Percentiles rank a stretch among this genome's conserved stretches.
Evolutionary conservation across 2,329 filamentous ascomycete species (phyloP).

Genomic region (Trichoderma sp.): DNA sequence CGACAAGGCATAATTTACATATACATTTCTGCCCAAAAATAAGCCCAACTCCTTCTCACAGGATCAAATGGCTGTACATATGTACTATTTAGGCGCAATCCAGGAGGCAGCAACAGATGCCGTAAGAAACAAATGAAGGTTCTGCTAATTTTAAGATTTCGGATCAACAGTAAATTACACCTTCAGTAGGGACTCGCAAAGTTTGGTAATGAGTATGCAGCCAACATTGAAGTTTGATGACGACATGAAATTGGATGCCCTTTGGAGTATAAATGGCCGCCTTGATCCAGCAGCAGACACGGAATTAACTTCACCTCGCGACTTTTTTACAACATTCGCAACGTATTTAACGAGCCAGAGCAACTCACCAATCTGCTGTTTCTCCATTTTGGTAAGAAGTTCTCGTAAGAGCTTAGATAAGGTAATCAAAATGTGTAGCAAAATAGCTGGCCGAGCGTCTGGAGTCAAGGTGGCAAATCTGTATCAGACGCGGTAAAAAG

Average conservation of each 20-base stretch:
- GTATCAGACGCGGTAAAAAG: background rate
- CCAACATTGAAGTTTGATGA: background rate
- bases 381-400: background rate
- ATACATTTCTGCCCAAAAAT: too few relatives aligned
- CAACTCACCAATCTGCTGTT: background rate
- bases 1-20: background rate
- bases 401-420: background rate
- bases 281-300: background rate
- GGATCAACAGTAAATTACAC: background rate
- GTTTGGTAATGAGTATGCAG: background rate
- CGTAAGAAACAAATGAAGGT: background rate
- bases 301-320: background rate
- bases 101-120: background rate
- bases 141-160: background rate
- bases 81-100: too few relatives aligned
- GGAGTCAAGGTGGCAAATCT: background rate
- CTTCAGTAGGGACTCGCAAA: background rate
- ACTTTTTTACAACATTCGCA: background rate
- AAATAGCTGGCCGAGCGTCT: background rate
- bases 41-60: too few relatives aligned
- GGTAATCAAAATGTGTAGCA: background rate
- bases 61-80: too few relatives aligned
- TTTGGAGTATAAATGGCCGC: background rate
- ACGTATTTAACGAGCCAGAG: background rate
- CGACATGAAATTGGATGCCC: background rate